Evolutionary conservation across 2,329 filamentous ascomycete genomes (phyloP), one percentile per base, ranked within the genome.

Genomic region (Emergomyces africanus): DNA sequence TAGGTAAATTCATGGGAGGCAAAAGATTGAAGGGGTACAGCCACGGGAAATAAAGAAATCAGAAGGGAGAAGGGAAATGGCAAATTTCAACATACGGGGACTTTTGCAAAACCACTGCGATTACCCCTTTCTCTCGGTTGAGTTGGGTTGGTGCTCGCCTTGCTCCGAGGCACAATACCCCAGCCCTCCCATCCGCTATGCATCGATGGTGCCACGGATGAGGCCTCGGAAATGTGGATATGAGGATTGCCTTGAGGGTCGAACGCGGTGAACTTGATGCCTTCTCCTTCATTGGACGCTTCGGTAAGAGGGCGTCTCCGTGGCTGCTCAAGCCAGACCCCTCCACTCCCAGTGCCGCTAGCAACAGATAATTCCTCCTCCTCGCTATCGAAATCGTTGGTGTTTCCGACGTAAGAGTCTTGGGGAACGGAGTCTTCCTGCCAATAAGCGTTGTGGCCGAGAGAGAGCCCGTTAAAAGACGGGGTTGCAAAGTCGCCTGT

Each of bases 231-330:
- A 15, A 54, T 42, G 39, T 60, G 62, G 25, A 57, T 60, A 58
- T 67, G 68, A 9, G 59, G 57, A 0, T 59, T 61, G 10, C 66
- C 66, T 5, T 65, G 56, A 25, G 63, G 30, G 20, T 66, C 64
- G 50, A 63, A 68, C 33, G 61, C 64, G 30, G 60, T 68, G 39
- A 64, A 67, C 57, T 42, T 60, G 58, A 44, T 35, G 20, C 30
- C 41, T 28, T n/a, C 56, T 58, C n/a, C 57, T 54, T n/a, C 60
- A 54, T 15, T 57, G 46, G 20, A 39, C 25, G 28, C 46, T 50
- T 3, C 58, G 33, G n/a, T 54, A 57, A 30, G 2, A n/a, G 14
- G 44, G 35, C 41, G 5, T 41, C 49, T 51, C 20, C 48, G 9
- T 2, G 51, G 57, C 54, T 64, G 64, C 28, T 62, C 61, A 28